phyloP scores from a whole-genome alignment of 768 basidiomycete species.

The Trametes gibbosa region DNA sequence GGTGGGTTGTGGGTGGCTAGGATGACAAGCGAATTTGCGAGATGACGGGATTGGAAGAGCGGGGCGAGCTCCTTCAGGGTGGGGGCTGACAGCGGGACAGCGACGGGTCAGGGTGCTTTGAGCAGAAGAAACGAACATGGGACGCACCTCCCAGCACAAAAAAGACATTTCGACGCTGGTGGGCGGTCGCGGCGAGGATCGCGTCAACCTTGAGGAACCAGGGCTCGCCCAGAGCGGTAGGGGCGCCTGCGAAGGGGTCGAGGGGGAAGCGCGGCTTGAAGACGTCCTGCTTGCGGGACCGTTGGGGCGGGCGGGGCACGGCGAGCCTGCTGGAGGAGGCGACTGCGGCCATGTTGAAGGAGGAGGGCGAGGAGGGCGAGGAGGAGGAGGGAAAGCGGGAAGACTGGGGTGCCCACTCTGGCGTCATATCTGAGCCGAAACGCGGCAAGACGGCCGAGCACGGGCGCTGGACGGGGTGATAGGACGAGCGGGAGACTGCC shows the following conservation, averaged over 20 bases:
- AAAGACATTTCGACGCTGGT: conserved; percentile 32
- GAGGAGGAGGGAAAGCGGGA: not conserved
- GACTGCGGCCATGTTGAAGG: conserved; percentile 2
- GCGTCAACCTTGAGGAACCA: conserved; percentile 28
- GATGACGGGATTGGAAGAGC: conserved; percentile 33
- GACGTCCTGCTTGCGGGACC: conserved; percentile 20
- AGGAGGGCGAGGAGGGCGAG: not conserved
- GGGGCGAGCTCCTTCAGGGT: conserved; percentile 32
- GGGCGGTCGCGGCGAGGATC: conserved; percentile 21
- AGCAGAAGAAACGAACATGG: not conserved
- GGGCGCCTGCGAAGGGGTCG: conserved; percentile 33
- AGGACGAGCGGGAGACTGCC: not conserved
- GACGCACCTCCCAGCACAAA: conserved; percentile 38
- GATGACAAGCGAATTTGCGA: conserved; percentile 38
- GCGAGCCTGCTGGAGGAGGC: conserved; percentile 13
- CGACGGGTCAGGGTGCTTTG: no score
- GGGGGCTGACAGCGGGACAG: conserved; percentile 28
- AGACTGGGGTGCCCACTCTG: conserved; percentile 9
- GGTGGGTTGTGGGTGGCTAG: conserved; percentile 36
- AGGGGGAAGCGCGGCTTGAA: conserved; percentile 35
- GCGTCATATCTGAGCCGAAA: conserved; percentile 17
- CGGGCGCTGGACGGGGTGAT: conserved; percentile 4
- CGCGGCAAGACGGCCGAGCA: not conserved
- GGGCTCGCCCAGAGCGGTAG: conserved; percentile 26
- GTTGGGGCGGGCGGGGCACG: not conserved